phyloP scores from a whole-genome alignment of 1,284 basidiomycete species.

The Irpex lacteus region DNA sequence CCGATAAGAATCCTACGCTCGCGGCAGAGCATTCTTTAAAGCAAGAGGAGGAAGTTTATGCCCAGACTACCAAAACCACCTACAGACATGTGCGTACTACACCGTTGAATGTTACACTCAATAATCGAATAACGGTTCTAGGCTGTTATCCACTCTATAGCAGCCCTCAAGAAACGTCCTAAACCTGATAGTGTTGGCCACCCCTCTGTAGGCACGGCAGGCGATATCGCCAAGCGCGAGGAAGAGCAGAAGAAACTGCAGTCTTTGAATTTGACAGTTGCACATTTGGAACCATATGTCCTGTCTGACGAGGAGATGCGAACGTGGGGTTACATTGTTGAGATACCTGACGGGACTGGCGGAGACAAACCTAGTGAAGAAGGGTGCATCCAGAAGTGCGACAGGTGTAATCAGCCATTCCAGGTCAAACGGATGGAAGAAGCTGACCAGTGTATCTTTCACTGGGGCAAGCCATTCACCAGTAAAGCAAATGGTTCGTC shows the following conservation, averaged over 20 bases:
- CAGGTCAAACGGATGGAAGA: slow-evolving; percentile 58
- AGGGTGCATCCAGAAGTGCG: slow-evolving; percentile 70
- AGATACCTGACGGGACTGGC: slow-evolving; percentile 62
- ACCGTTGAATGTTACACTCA: slow-evolving; percentile 1
- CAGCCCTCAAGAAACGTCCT: slow-evolving; percentile 68
- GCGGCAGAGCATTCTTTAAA: slow-evolving; percentile 72
- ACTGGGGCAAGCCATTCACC: slow-evolving; percentile 76
- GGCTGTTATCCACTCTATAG: slow-evolving; percentile 74
- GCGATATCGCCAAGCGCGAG: slow-evolving; percentile 54
- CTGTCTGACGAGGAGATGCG: slow-evolving; percentile 57
- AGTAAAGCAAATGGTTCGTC: slow-evolving; percentile 52
- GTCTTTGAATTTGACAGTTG: slow-evolving; percentile 53
- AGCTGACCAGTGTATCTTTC: slow-evolving; percentile 70
- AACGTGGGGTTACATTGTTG: slow-evolving; percentile 70
- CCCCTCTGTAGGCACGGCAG: slow-evolving; percentile 80
- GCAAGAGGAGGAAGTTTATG: slow-evolving; percentile 78
- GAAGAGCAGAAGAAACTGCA: slow-evolving; percentile 59
- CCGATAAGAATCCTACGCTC: slow-evolving; percentile 49
- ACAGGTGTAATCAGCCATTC: slow-evolving; percentile 73
- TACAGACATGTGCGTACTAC: slow-evolving; percentile 69
- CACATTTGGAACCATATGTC: slow-evolving; percentile 55
- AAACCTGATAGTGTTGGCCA: slow-evolving; percentile 61
- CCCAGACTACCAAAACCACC: slow-evolving; percentile 66
- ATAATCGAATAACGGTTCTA: slow-evolving; percentile 27
- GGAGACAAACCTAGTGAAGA: slow-evolving; percentile 63